Percentiles rank a stretch among this genome's conserved stretches.
These are phyloP conservation scores for Metschnikowia vanudenii DNA, from an alignment of 805 yeast genomes.

Conservation along the genomic window DNA sequence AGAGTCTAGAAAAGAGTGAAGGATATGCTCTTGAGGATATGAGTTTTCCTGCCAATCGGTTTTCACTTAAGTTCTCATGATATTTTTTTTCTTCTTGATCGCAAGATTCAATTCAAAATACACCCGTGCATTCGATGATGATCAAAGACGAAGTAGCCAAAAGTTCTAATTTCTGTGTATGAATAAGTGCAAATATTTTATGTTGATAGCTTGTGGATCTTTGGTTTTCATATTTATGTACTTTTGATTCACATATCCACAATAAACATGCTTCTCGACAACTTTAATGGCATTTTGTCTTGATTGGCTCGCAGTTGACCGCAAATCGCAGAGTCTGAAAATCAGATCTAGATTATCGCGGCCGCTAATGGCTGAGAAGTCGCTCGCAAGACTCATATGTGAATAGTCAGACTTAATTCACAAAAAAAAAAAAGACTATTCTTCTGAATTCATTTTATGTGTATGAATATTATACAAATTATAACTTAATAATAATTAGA, in stretches of 20 bases:
- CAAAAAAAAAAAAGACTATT: background rate
- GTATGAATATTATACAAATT: too few species aligned
- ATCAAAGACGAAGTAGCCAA: background rate
- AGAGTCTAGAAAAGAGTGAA: background rate
- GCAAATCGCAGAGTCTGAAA: constrained; percentile 1
- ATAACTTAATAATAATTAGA: too few species aligned
- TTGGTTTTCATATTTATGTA: background rate
- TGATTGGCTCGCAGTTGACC: background rate
- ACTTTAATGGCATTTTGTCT: background rate
- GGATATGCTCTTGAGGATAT: background rate
- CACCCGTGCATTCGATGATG: constrained; percentile 1
- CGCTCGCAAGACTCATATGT: background rate
- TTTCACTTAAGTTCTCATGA: background rate
- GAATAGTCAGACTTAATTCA: too few species aligned
- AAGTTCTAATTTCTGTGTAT: background rate
- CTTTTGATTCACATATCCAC: background rate
- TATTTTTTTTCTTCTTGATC: background rate
- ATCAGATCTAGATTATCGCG: constrained; percentile 2
- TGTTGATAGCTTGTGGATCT: too few species aligned
- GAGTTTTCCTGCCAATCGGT: background rate
- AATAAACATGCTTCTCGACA: background rate
- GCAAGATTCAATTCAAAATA: background rate
- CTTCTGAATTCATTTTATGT: background rate
- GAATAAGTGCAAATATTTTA: too few species aligned
- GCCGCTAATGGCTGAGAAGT: background rate